Percentiles rank a stretch among this genome's conserved stretches.
These are phyloP conservation scores for Ascosphaera apis DNA, from an alignment of 2,329 filamentous ascomycete genomes.

Conservation along the genomic window DNA sequence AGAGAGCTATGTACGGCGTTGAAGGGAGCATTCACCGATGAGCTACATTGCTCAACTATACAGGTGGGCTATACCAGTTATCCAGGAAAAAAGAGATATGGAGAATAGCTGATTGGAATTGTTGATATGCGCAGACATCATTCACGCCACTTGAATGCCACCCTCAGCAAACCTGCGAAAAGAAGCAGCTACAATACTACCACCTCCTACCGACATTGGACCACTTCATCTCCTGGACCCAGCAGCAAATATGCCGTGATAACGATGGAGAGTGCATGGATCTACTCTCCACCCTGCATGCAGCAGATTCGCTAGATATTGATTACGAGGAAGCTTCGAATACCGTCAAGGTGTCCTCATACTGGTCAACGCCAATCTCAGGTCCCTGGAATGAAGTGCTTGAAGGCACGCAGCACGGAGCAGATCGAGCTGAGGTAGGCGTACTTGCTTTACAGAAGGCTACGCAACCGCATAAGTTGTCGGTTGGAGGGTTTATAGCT, in stretches of 20 bases:
- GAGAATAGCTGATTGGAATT: constrained; percentile 8
- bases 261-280: constrained; percentile 27
- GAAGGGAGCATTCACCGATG: constrained; percentile 30
- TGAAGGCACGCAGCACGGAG: constrained; percentile 8
- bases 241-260: constrained; percentile 28
- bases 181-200: constrained; percentile 47
- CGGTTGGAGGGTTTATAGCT: constrained; percentile 53
- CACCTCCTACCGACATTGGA: constrained; percentile 35
- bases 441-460: constrained; percentile 42
- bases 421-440: constrained; percentile 53
- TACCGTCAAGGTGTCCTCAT: constrained; percentile 38
- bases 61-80: constrained; percentile 15
- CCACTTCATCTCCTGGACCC: constrained; percentile 30
- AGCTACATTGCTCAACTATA: constrained; percentile 31
- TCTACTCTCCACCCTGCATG: constrained; percentile 23
- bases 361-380: constrained; percentile 27
- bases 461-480: constrained; percentile 45
- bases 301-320: constrained; percentile 47
- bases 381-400: constrained; percentile 25
- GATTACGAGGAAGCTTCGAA: constrained; percentile 51
- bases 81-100: not conserved
- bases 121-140: constrained; percentile 25
- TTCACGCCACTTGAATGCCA: constrained; percentile 37
- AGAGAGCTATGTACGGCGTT: constrained; percentile 34
- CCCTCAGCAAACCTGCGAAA: constrained; percentile 37